These are phyloP conservation scores for Fraxinus pennsylvanica DNA, from an alignment of 257 asterid genomes.

Conservation along the genomic window DNA sequence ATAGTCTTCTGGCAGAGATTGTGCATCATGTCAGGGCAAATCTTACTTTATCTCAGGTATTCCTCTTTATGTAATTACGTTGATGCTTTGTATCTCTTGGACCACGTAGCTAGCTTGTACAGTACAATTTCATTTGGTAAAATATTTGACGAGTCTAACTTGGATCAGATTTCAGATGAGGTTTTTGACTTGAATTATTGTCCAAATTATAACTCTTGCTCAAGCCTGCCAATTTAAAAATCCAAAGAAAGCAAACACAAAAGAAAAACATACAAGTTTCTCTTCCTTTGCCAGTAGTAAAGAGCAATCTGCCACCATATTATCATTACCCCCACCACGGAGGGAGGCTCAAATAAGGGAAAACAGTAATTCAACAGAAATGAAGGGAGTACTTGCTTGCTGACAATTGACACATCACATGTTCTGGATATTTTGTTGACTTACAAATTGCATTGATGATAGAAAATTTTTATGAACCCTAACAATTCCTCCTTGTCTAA, in stretches of 20 bases:
- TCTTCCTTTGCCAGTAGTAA: background rate
- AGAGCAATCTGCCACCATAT: background rate
- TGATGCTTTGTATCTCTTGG: slow-evolving; percentile 2
- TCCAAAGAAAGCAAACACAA: background rate
- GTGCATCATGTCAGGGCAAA: slow-evolving; percentile 98
- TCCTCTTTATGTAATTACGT: slow-evolving; percentile 7
- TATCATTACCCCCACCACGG: background rate
- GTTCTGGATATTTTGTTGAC: background rate
- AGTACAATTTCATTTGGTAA: background rate
- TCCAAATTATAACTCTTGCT: background rate
- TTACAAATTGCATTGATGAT: background rate
- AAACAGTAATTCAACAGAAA: background rate
- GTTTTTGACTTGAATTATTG: background rate
- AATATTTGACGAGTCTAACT: background rate
- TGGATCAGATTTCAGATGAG: background rate
- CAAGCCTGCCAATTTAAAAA: background rate
- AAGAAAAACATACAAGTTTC: background rate
- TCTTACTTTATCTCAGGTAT: slow-evolving; percentile 94
- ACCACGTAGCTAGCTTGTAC: slow-evolving; percentile 13
- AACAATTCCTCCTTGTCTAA: slow-evolving; percentile 1
- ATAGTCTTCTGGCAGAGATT: slow-evolving; percentile 97
- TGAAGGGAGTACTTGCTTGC: background rate
- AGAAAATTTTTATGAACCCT: background rate
- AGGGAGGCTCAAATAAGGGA: background rate
- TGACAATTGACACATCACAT: background rate